Conservation (phyloP, 2,329 filamentous ascomycete species). For the Alternaria conjuncta region DNA sequence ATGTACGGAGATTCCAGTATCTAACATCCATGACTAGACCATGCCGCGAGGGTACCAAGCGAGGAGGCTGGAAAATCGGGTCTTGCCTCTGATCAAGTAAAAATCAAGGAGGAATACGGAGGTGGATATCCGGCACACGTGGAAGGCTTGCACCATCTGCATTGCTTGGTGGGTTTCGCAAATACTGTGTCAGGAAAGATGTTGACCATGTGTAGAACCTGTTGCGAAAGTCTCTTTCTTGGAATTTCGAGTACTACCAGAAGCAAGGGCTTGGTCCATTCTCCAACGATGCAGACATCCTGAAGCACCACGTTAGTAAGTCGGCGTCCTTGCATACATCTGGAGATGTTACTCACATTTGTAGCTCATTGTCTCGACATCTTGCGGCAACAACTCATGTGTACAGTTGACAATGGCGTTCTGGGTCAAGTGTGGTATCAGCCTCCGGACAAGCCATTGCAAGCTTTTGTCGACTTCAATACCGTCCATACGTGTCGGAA, state of each 20-base stretch:
- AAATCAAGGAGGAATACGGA: conserved; percentile 63
- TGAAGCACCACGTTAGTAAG: conserved; percentile 65
- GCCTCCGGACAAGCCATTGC: conserved; percentile 54
- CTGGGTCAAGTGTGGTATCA: conserved; percentile 68
- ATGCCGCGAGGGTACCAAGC: conserved; percentile 56
- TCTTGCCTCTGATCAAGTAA: conserved; percentile 62
- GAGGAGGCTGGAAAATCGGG: conserved; percentile 59
- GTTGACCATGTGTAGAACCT: conserved; percentile 55
- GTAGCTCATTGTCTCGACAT: conserved; percentile 66
- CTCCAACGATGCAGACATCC: conserved; percentile 59
- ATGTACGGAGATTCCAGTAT: background rate
- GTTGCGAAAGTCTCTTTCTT: conserved; percentile 64
- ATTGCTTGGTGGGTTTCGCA: conserved; percentile 58
- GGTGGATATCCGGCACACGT: conserved; percentile 65
- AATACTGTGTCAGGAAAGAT: background rate
- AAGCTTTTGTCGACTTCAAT: conserved; percentile 67
- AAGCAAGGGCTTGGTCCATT: conserved; percentile 60
- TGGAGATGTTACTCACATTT: background rate
- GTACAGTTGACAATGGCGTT: conserved; percentile 64
- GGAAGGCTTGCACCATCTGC: conserved; percentile 63
- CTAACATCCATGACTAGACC: conserved; percentile 15
- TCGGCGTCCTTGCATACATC: conserved; percentile 13
- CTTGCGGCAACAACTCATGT: conserved; percentile 69
- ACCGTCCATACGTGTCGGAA: conserved; percentile 66
- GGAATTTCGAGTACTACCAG: conserved; percentile 66